Conservation (phyloP, 306 rosid species). For the Prosopis cineraria region DNA sequence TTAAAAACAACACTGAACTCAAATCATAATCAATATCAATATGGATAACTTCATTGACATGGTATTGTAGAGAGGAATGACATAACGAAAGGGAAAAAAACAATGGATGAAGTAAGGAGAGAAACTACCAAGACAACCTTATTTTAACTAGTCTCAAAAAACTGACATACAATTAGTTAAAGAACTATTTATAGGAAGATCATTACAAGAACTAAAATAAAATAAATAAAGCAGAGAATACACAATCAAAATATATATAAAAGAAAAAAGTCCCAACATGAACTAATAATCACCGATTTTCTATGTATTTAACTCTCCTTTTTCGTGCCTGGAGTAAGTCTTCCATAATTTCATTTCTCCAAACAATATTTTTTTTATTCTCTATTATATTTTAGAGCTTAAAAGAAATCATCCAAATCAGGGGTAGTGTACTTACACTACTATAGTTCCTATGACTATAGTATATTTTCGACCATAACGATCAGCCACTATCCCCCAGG, state of each 20-base stretch:
- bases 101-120: background rate
- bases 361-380: background rate
- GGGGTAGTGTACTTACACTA: constrained; percentile 51
- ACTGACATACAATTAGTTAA: too few species aligned
- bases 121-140: background rate
- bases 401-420: background rate
- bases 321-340: background rate
- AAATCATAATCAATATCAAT: background rate
- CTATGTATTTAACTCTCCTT: background rate
- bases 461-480: constrained; percentile 89
- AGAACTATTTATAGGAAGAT: too few species aligned
- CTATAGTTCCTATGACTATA: constrained; percentile 51
- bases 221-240: too few species aligned
- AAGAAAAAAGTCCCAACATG: background rate
- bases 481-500: constrained; percentile 85
- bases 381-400: background rate
- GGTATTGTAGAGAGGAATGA: background rate
- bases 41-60: background rate
- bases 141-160: too few species aligned
- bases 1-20: constrained; percentile 71
- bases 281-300: background rate
- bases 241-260: too few species aligned
- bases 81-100: background rate
- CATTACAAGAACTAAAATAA: too few species aligned
- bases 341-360: background rate